phyloP scores from a whole-genome alignment of 306 rosid species.

The Cicer cuneatum region DNA sequence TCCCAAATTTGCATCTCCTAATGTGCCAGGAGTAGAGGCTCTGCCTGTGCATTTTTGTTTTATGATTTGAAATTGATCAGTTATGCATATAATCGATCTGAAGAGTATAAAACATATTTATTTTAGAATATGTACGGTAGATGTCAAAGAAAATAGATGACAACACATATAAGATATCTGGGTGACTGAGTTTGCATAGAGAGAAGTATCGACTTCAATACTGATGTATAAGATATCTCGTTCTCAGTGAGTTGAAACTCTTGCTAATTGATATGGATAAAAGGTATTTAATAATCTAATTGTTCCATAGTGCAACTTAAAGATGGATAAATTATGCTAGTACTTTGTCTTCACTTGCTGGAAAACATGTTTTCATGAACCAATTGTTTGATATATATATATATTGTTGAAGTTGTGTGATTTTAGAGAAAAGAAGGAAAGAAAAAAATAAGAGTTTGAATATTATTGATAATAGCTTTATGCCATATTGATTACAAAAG shows the following conservation, averaged over 20 bases:
- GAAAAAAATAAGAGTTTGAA: too few species aligned
- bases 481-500: too few species aligned
- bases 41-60: not conserved
- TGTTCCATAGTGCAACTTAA: too few species aligned
- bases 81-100: not conserved
- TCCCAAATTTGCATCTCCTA: slow-evolving; percentile 16
- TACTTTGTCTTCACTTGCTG: not conserved
- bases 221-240: not conserved
- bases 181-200: slow-evolving; percentile 7
- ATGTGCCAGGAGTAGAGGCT: not conserved
- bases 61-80: slow-evolving; percentile 16
- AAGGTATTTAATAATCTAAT: not conserved
- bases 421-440: too few species aligned
- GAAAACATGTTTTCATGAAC: not conserved
- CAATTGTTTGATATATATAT: not conserved
- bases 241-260: slow-evolving; percentile 5
- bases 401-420: too few species aligned
- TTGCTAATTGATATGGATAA: slow-evolving; percentile 7
- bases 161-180: not conserved
- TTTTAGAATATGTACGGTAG: slow-evolving; percentile 1
- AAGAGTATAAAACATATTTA: not conserved
- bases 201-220: slow-evolving; percentile 16
- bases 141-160: slow-evolving; percentile 1
- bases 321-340: not conserved
- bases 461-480: too few species aligned